phyloP scores from a whole-genome alignment of 2,329 filamentous ascomycete genomes.

The Microcyclosporella mali region DNA sequence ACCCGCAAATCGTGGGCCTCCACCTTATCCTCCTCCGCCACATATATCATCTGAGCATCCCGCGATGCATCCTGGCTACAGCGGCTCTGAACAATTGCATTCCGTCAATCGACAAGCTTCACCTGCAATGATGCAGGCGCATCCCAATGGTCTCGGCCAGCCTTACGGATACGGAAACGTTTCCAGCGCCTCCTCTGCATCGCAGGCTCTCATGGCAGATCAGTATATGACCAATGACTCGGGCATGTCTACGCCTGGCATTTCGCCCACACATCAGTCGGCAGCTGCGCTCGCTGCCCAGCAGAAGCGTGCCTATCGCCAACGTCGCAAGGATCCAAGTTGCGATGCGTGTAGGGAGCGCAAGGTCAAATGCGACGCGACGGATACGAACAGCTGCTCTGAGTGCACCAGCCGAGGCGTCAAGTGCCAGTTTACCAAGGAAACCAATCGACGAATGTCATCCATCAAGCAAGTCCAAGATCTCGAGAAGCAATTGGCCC shows the following conservation, averaged over 20 bases:
- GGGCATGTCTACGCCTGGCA: conserved; percentile 24
- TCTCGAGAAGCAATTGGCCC: conserved; percentile 81
- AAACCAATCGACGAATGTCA: conserved; percentile 97
- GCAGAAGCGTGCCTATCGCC: conserved; percentile 90
- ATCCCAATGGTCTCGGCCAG: conserved; percentile 18
- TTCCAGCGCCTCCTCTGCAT: conserved; percentile 10
- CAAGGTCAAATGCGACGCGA: conserved; percentile 84
- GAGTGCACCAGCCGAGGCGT: conserved; percentile 96
- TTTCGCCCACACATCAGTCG: conserved; percentile 28
- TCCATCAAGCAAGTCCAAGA: conserved; percentile 99
- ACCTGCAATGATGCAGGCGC: conserved; percentile 18
- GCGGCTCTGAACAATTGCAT: conserved; percentile 8
- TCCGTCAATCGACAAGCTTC: conserved; percentile 12
- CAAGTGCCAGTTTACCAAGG: conserved; percentile 98
- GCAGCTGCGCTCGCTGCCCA: conserved; percentile 54
- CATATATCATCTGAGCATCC: conserved; percentile 6
- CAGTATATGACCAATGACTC: conserved; percentile 24
- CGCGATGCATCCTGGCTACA: neutral
- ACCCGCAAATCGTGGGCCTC: neutral
- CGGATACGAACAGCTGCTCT: conserved; percentile 90
- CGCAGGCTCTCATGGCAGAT: conserved; percentile 22
- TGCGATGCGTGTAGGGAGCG: conserved; percentile 93
- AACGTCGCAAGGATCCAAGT: conserved; percentile 91
- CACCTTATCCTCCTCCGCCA: conserved; percentile 3
- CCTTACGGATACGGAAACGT: conserved; percentile 18